Conservation (phyloP, 1,139 yeast species). For the Geotrichum restrictum region DNA sequence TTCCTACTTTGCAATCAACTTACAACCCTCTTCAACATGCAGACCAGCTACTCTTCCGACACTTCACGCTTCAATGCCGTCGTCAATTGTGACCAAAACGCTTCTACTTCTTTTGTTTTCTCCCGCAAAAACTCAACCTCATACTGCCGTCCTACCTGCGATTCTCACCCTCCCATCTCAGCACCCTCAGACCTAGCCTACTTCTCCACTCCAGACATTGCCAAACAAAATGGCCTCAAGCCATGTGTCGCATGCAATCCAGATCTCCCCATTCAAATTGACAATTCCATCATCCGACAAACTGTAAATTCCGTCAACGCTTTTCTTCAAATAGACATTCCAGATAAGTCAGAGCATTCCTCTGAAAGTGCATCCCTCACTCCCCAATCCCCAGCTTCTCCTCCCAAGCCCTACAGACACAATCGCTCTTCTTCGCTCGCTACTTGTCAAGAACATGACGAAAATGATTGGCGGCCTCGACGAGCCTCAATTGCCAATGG, state of each 20-base stretch:
- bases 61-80: constrained; percentile 4
- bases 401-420: constrained; percentile 20
- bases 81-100: background rate
- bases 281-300: constrained; percentile 26
- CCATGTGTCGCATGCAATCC: constrained; percentile 57
- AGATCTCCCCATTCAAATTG: constrained; percentile 38
- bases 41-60: background rate
- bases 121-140: constrained; percentile 9
- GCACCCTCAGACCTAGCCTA: constrained; percentile 8
- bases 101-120: constrained; percentile 15
- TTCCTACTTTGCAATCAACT: background rate
- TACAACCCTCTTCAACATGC: background rate
- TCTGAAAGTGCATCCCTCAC: background rate
- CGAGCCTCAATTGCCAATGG: constrained; percentile 36
- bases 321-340: background rate
- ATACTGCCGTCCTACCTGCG: constrained; percentile 19
- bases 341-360: background rate
- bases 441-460: constrained; percentile 19
- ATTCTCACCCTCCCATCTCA: background rate
- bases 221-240: constrained; percentile 42
- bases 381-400: constrained; percentile 26
- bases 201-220: constrained; percentile 36
- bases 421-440: constrained; percentile 25
- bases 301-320: constrained; percentile 3
- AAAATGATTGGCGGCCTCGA: constrained; percentile 29